Conservation (phyloP, 2,329 filamentous ascomycete genomes). For the Lasiodiplodia sp. region DNA sequence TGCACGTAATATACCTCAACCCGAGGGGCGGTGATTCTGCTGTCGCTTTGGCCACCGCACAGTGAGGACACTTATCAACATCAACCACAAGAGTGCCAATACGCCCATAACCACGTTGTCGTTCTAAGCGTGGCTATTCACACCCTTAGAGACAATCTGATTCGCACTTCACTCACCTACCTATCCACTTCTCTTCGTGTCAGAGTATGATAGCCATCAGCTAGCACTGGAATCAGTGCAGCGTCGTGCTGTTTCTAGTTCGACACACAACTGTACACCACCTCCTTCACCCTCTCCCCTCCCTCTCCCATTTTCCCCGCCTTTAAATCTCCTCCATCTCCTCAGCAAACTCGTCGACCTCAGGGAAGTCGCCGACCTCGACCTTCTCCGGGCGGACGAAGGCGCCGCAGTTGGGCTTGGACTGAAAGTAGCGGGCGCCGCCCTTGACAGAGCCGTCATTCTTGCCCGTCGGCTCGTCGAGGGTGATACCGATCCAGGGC, state of each 20-base stretch:
- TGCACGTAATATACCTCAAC: background rate
- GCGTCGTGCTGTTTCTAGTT: too few relatives aligned
- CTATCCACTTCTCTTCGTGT: too few relatives aligned
- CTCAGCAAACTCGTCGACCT: constrained; percentile 71
- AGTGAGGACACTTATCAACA: too few relatives aligned
- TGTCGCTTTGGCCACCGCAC: too few relatives aligned
- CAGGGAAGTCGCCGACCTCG: constrained; percentile 74
- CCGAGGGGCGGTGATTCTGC: too few relatives aligned
- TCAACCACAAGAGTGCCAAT: too few relatives aligned
- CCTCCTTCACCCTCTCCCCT: too few relatives aligned
- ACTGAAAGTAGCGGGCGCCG: constrained; percentile 72
- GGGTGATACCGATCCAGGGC: constrained; percentile 73
- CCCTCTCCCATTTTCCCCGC: too few relatives aligned
- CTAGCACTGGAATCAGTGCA: too few relatives aligned
- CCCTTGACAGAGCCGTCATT: constrained; percentile 77
- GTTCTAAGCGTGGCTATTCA: background rate
- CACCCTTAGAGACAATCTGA: background rate
- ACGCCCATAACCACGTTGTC: background rate
- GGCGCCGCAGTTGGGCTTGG: constrained; percentile 73
- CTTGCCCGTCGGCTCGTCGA: constrained; percentile 83
- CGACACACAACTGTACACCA: too few relatives aligned
- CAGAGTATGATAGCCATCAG: too few relatives aligned
- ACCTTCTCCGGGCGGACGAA: constrained; percentile 81
- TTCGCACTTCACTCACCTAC: background rate
- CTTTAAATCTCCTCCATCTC: constrained; percentile 70